Evolutionary conservation across 1,139 yeast species (phyloP).

Genomic region (Pichia sp.): DNA sequence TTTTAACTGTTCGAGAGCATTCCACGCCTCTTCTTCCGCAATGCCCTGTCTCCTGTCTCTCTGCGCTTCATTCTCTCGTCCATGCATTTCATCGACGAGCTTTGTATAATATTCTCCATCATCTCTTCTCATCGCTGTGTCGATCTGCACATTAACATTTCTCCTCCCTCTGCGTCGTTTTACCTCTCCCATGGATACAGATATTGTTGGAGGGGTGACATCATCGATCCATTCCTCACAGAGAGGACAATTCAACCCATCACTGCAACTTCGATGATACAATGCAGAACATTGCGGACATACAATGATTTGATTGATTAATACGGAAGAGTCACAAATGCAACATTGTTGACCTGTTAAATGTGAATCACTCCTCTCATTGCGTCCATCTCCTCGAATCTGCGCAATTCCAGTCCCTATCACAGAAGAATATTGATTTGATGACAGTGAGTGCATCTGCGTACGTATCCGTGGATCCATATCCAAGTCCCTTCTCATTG

Average conservation of each 20-base stretch:
- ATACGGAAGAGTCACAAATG: slow-evolving; percentile 14
- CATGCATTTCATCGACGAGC: slow-evolving; percentile 19
- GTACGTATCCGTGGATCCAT: no score
- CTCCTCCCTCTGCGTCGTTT: slow-evolving; percentile 4
- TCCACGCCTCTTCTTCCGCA: slow-evolving; percentile 11
- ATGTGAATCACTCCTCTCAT: no score
- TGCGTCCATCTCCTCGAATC: no score
- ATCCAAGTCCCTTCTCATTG: no score
- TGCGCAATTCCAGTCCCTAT: no score
- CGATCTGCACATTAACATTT: not conserved
- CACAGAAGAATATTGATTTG: no score
- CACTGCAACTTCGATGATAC: slow-evolving; percentile 17
- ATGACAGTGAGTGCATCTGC: no score
- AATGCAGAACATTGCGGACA: slow-evolving; percentile 18
- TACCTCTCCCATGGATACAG: slow-evolving; percentile 12
- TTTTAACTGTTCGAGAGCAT: no score
- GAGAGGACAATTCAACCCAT: slow-evolving; percentile 14
- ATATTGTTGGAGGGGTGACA: slow-evolving; percentile 8
- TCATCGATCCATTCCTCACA: slow-evolving; percentile 15
- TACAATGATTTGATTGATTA: slow-evolving; percentile 9
- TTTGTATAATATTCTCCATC: slow-evolving; percentile 22
- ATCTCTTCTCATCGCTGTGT: no score
- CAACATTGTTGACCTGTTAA: slow-evolving; percentile 12
- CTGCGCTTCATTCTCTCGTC: not conserved
- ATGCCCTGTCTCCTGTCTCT: no score